Base-by-base conservation (phyloP, 169 alveolate genomes). In the Plasmodium blacklocki region DNA sequence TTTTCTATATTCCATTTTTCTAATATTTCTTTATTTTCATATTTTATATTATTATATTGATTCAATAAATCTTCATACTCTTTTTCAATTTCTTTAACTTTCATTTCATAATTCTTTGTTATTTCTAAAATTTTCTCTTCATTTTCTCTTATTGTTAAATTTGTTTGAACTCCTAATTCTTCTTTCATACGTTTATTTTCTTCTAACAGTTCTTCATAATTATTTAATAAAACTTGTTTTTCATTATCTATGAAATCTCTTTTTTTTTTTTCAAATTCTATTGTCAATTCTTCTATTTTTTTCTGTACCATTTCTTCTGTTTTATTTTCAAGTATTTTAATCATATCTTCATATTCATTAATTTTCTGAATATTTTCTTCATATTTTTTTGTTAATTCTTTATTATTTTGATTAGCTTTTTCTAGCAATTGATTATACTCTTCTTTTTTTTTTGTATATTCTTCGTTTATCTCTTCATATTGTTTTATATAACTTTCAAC, bases 281-380 rank as follows among this genome's bases (percentile, higher is more conserved):
- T 76, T 71, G 71, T 86, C 29, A 86, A 52, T 86, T 86, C 88
- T 86, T 86, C 62, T 1, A 86, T 86, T 86, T 71, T 86, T 23
- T 71, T 86, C 15, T 66, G 43, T 12, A 86, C 88, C 12, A 86
- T 29, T 49, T 60, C 66, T 54, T 86, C 87, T 21, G 92, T 86
- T 60, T 86, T 86, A 62, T 60, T 86, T 32, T 86, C 87, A 9
- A 86, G 29, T 49, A 39, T 71, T 21, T 71, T 86, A 32, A 86
- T 86, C 72, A 71, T 64, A 49, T 73, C 76, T 72, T 86, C 92
- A 50, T 86, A 86, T 21, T 86, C 92, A 49, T 72, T 71, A 71
- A 86, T 86, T 86, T 86, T 86, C 14, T 71, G 85, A 23, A 86
- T 72, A 72, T 86, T 86, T 72, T 86, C 92, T 60, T 86, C 92